Evolutionary conservation across 148 eudicot species (phyloP).

Genomic region (Chenopodium formosanum): DNA sequence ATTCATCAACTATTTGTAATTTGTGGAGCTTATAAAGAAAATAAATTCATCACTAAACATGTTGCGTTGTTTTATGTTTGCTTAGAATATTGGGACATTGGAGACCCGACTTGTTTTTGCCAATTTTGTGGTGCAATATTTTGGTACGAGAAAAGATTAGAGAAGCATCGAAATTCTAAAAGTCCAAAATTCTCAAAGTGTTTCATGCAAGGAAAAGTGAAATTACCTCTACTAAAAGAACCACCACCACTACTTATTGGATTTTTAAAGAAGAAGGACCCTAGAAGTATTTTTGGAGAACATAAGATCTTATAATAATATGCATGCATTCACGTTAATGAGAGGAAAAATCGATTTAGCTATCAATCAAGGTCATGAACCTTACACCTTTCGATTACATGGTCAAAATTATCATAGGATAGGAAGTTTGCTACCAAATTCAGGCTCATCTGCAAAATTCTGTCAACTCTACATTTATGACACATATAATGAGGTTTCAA

Average conservation of each 20-base stretch:
- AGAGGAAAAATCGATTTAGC: background rate
- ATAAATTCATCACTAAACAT: no score
- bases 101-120: background rate
- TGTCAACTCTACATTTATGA: conserved; percentile 15
- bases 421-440: background rate
- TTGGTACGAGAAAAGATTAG: conserved; percentile 10
- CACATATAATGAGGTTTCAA: conserved; percentile 1
- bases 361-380: background rate
- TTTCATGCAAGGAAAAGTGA: background rate
- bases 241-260: background rate
- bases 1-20: no score
- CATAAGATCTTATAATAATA: conserved; percentile 5
- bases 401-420: conserved; percentile 7
- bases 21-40: no score
- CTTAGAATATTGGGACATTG: background rate
- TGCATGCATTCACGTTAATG: conserved; percentile 12
- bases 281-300: conserved; percentile 1
- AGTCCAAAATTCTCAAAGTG: background rate
- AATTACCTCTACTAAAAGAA: background rate
- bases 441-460: background rate
- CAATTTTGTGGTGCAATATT: background rate
- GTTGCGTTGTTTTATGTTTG: no score
- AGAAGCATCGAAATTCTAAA: background rate
- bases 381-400: background rate
- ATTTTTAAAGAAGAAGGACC: background rate